phyloP scores from a whole-genome alignment of 352 stramenopile species.

The Pythium myriotylum region DNA sequence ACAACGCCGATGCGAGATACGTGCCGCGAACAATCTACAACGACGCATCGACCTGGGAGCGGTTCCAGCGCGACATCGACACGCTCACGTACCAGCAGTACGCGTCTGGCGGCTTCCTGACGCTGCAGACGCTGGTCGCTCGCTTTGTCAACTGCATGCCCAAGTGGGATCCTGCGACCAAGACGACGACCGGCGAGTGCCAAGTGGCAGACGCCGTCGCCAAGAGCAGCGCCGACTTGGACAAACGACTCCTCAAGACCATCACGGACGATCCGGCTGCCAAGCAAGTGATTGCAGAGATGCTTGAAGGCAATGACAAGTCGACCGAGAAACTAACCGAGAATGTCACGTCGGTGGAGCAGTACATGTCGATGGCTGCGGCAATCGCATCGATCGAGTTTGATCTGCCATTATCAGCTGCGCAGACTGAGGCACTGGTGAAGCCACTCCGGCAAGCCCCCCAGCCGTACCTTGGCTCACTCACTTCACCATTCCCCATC shows the following conservation, averaged over 20 bases:
- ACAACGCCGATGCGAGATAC: conserved; percentile 16
- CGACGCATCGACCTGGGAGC: conserved; percentile 23
- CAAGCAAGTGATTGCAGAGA: conserved; percentile 18
- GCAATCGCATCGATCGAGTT: conserved; percentile 11
- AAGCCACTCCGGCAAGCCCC: conserved; percentile 23
- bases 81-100: conserved; percentile 34
- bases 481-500: conserved; percentile 10
- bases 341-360: conserved; percentile 5
- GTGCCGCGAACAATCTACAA: conserved; percentile 35
- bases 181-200: conserved; percentile 31
- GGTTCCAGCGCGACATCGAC: conserved; percentile 29
- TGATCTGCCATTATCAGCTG: conserved; percentile 2
- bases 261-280: conserved; percentile 23
- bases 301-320: neutral
- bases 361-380: conserved; percentile 1
- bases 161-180: conserved; percentile 28
- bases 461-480: conserved; percentile 4
- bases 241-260: conserved; percentile 26
- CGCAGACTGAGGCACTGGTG: conserved; percentile 17
- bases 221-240: conserved; percentile 13
- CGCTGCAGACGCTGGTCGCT: conserved; percentile 48
- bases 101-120: conserved; percentile 41
- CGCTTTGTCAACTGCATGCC: conserved; percentile 49
- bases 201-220: conserved; percentile 21
- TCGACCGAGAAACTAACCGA: neutral